Base-by-base conservation (phyloP, 257 asterid species). In the Catharanthus roseus region DNA sequence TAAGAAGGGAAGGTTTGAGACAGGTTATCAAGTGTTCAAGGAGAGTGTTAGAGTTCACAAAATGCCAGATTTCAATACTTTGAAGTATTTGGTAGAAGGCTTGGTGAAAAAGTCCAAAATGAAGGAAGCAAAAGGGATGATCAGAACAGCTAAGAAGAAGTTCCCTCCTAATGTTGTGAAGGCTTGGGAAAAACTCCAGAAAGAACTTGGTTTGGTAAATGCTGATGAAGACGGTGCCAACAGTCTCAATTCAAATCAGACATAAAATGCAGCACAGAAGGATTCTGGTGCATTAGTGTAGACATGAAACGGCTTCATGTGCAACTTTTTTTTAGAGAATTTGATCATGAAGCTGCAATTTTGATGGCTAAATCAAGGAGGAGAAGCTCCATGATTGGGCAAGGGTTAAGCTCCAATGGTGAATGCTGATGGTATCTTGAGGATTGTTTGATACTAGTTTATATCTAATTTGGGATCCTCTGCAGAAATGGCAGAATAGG, bases 51-150 rank as follows among this genome's bases (percentile, higher is more conserved):
- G 53, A 70, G 85, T 57, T 23, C 66, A 86, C 53, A 90, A 83
- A 89, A 87, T 89, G 74, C 96, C 96, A 0, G 90, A 89, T 82
- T 93, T 89, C 45, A 81, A 77, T 75, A 87, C 92, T 11, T 77
- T 86, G 85, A 87, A 89, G 88, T 67, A 84, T 83, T 79, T 93
- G 79, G 76, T 80, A 2, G 87, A 76, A 49, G 98, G 97, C 9
- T 68, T 90, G 79, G 90, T 65, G 58, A 72, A 78, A 57, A 79
- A 29, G 63, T 87, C 82, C 65, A 84, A 81, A 69, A 69, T 44
- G 75, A 58, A 60, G 38, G 92, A 86, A 60, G 91, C 88, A 11
- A 87, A 83, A 77, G 87, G 71, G 69, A 76, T 93, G 88, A 75
- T 88, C 38, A 53, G 85, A 77, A 86, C 88, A 3, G 80, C 85